These are phyloP conservation scores for Coemansia sp. DNA, from an alignment of 192 early-diverging fungal species.

Conservation along the genomic window DNA sequence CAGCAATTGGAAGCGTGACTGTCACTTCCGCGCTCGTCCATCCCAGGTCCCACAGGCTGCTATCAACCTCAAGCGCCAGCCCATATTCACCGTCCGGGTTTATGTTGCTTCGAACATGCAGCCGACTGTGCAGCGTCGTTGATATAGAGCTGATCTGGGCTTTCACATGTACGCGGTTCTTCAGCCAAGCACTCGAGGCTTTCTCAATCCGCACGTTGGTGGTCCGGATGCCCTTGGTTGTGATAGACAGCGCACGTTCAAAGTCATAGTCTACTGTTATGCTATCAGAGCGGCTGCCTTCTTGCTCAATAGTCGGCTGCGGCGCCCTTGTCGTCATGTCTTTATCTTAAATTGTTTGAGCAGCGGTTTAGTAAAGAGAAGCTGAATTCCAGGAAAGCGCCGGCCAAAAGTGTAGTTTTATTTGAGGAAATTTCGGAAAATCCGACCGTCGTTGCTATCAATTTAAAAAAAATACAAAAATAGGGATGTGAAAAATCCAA, in stretches of 20 bases:
- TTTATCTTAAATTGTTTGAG: too few species aligned
- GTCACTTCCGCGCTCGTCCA: conserved; percentile 42
- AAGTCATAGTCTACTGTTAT: conserved; percentile 28
- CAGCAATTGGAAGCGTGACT: conserved; percentile 14
- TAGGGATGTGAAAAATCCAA: too few species aligned
- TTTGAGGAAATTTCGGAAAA: too few species aligned
- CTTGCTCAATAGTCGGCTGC: conserved; percentile 10
- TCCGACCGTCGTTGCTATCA: too few species aligned
- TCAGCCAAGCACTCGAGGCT: conserved; percentile 17
- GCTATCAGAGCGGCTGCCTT: conserved; percentile 24
- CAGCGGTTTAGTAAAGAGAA: too few species aligned
- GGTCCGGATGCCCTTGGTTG: conserved; percentile 31
- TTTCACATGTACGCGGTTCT: conserved; percentile 19
- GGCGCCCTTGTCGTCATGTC: neutral
- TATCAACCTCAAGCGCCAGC: conserved; percentile 28
- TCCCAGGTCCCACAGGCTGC: conserved; percentile 50
- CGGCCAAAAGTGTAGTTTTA: too few species aligned
- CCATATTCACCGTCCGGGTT: conserved; percentile 19
- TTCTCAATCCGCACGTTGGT: conserved; percentile 35
- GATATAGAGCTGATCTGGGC: conserved; percentile 31
- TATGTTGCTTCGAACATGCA: conserved; percentile 18
- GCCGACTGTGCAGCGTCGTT: conserved; percentile 30
- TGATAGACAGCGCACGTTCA: conserved; percentile 16
- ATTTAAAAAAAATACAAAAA: too few species aligned
- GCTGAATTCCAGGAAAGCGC: too few species aligned